Percentiles rank a stretch among this genome's conserved stretches.
These are phyloP conservation scores for Chaetomium sp. DNA, from an alignment of 2,329 filamentous ascomycete genomes.

Conservation along the genomic window DNA sequence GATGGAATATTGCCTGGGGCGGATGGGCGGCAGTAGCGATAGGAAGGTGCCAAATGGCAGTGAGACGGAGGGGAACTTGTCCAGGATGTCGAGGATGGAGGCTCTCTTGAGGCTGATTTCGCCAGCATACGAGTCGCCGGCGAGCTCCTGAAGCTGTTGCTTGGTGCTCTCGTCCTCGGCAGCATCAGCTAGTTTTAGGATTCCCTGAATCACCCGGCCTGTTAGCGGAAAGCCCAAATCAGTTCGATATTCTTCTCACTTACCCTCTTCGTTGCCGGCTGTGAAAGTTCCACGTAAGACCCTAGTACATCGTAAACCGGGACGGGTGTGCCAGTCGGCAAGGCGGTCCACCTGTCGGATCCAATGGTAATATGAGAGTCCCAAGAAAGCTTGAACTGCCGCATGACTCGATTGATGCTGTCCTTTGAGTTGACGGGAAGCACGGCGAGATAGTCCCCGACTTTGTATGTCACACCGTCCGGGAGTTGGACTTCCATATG, in stretches of 20 bases:
- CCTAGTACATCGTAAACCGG: slow-evolving; percentile 66
- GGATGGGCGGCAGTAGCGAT: slow-evolving; percentile 73
- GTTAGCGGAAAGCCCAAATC: slow-evolving; percentile 24
- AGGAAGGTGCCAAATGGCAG: slow-evolving; percentile 69
- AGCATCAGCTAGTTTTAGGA: slow-evolving; percentile 39
- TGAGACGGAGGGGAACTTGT: slow-evolving; percentile 60
- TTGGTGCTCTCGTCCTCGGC: slow-evolving; percentile 36
- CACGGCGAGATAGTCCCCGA: slow-evolving; percentile 76
- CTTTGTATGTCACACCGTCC: slow-evolving; percentile 63
- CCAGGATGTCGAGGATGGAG: slow-evolving; percentile 69
- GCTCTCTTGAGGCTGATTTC: slow-evolving; percentile 59
- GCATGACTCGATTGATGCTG: slow-evolving; percentile 64
- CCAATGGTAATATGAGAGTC: slow-evolving; percentile 67
- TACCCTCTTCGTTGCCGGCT: slow-evolving; percentile 70
- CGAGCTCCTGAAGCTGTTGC: slow-evolving; percentile 50
- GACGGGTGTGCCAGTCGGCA: slow-evolving; percentile 59
- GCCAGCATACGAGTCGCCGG: slow-evolving; percentile 50
- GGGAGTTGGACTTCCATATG: slow-evolving; percentile 70
- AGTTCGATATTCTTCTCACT: slow-evolving; percentile 27
- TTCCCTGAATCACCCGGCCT: slow-evolving; percentile 43
- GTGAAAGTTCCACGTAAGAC: slow-evolving; percentile 72
- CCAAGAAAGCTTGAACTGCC: slow-evolving; percentile 67
- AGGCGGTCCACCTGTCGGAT: slow-evolving; percentile 52
- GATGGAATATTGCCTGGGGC: slow-evolving; percentile 77
- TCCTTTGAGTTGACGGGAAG: slow-evolving; percentile 69